A percentile compares a stretch with the other conserved stretches of the same genome.
phyloP scores from a whole-genome alignment of 768 basidiomycete genomes.

The Hygrocybe punicea region DNA sequence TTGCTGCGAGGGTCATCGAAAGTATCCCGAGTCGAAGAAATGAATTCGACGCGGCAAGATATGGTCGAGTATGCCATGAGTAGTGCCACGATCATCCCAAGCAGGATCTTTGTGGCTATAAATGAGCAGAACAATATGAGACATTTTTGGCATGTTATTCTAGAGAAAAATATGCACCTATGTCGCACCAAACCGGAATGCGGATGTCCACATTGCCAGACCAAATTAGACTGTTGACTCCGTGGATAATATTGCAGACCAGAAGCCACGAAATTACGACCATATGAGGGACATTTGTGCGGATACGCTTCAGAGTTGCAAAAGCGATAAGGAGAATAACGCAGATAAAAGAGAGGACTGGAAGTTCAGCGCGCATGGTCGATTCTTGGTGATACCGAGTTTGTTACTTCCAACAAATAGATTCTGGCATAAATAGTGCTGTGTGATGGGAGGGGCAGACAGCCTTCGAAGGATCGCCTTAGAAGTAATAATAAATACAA shows the following conservation, averaged over 20 bases:
- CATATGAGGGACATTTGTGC: constrained; percentile 44
- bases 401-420: background rate
- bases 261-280: constrained; percentile 54
- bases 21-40: constrained; percentile 46
- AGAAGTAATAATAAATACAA: background rate
- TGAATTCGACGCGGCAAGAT: constrained; percentile 49
- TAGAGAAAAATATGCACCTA: constrained; percentile 44
- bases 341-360: constrained; percentile 45
- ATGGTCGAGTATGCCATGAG: constrained; percentile 59
- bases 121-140: background rate
- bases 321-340: constrained; percentile 40
- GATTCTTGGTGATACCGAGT: background rate
- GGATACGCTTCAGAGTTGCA: constrained; percentile 41
- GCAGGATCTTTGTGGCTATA: constrained; percentile 53
- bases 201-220: constrained; percentile 43
- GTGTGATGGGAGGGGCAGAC: background rate
- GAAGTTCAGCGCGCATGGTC: constrained; percentile 37
- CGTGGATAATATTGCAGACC: constrained; percentile 46
- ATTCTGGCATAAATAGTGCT: background rate
- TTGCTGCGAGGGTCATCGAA: constrained; percentile 33
- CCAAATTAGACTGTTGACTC: constrained; percentile 64
- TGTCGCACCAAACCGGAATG: constrained; percentile 71
- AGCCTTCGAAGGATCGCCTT: background rate
- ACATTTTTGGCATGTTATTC: background rate
- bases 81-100: constrained; percentile 53